Conservation (phyloP, 2,329 filamentous ascomycete genomes). For the Didymella exigua region DNA sequence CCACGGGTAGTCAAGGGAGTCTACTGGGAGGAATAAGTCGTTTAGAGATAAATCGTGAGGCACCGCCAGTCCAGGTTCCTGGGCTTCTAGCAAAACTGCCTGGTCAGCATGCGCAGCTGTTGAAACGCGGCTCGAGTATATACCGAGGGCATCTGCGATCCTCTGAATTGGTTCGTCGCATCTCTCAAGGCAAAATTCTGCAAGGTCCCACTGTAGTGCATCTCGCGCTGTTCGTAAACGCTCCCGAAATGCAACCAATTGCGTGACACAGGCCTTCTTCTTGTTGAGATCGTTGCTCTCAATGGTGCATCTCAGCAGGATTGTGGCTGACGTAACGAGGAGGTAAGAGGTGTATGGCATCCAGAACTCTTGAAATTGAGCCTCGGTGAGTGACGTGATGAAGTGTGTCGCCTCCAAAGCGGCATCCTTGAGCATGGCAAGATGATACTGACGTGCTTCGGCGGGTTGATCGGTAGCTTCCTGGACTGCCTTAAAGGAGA, state of each 20-base stretch:
- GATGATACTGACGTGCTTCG: constrained; percentile 19
- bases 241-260: constrained; percentile 15
- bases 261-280: constrained; percentile 12
- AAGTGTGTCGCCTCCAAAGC: constrained; percentile 14
- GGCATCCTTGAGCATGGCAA: constrained; percentile 19
- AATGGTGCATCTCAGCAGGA: constrained; percentile 24
- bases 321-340: constrained; percentile 25
- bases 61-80: neutral
- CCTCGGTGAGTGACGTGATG: constrained; percentile 13
- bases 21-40: constrained; percentile 18
- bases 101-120: neutral
- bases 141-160: constrained; percentile 19
- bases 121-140: neutral
- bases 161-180: constrained; percentile 29
- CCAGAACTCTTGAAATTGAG: constrained; percentile 27
- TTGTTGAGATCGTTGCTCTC: constrained; percentile 17
- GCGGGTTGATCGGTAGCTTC: neutral
- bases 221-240: constrained; percentile 17
- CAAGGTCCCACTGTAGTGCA: constrained; percentile 22
- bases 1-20: constrained; percentile 25
- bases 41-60: neutral
- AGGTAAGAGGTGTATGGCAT: constrained; percentile 30
- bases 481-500: constrained; percentile 18
- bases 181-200: constrained; percentile 28
- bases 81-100: neutral